Evolutionary conservation across 169 alveolate genomes (phyloP).

Genomic region (Plasmodium knowlesi): DNA sequence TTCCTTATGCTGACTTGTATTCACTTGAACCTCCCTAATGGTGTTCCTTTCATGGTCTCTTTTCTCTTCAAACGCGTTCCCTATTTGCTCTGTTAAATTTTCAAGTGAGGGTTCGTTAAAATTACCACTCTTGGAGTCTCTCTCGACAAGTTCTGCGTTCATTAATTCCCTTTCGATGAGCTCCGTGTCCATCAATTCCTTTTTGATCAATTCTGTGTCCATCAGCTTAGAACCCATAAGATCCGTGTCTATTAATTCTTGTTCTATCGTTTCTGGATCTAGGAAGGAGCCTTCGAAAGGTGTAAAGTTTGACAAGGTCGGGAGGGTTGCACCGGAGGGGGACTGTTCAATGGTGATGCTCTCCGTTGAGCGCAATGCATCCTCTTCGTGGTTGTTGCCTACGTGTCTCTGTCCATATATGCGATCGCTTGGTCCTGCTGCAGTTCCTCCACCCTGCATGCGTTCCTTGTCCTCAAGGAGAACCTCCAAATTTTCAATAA

Average conservation of each 20-base stretch:
- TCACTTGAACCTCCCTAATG: not conserved
- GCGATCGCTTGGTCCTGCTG: not conserved
- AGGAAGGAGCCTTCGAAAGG: constrained; percentile 1
- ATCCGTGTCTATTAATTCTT: constrained; percentile 37
- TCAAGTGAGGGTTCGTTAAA: constrained; percentile 26
- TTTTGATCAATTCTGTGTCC: constrained; percentile 41
- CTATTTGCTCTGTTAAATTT: constrained; percentile 4
- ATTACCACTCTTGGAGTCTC: not conserved
- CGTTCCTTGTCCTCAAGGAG: constrained; percentile 20
- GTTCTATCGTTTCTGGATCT: not conserved
- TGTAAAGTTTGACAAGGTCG: not conserved
- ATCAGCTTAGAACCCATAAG: constrained; percentile 20
- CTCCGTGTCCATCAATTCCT: constrained; percentile 56
- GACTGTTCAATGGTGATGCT: not conserved
- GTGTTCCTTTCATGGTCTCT: constrained; percentile 7
- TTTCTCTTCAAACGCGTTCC: constrained; percentile 2
- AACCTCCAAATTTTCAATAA: constrained; percentile 28
- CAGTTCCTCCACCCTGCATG: not conserved
- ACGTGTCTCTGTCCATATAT: not conserved
- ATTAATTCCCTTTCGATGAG: constrained; percentile 44
- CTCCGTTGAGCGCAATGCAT: not conserved
- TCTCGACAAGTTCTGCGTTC: constrained; percentile 24
- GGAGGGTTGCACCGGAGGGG: not conserved
- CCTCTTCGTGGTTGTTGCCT: not conserved
- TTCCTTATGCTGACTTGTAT: not conserved